A percentile compares a stretch with the other conserved stretches of the same genome.
These are phyloP conservation scores for Diaporthe eres DNA, from an alignment of 2,329 filamentous ascomycete species.

Conservation along the genomic window DNA sequence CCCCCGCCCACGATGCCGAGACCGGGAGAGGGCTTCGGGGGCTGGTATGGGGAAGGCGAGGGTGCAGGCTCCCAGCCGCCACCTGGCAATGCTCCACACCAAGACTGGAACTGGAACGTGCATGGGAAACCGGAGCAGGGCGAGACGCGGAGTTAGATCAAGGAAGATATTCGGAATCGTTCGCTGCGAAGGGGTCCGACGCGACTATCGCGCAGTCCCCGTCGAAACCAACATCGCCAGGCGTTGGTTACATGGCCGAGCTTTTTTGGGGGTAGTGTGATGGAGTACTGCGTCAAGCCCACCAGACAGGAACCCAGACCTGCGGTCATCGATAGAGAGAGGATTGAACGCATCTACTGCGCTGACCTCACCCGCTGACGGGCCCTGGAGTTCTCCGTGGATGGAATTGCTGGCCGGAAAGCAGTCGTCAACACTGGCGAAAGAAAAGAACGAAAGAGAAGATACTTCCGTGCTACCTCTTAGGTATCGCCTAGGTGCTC, in stretches of 20 bases:
- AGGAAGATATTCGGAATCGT: neutral
- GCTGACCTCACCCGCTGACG: slow-evolving; percentile 1
- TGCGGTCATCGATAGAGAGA: neutral
- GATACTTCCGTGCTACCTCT: neutral
- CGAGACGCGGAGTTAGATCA: slow-evolving; percentile 1
- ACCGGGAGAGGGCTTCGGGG: slow-evolving; percentile 34
- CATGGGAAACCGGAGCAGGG: slow-evolving; percentile 16
- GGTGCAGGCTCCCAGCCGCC: slow-evolving; percentile 4
- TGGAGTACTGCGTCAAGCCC: neutral
- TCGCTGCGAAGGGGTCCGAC: neutral
- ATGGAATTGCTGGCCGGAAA: neutral
- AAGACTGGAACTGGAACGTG: slow-evolving; percentile 29
- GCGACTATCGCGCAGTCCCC: neutral
- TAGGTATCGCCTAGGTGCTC: neutral
- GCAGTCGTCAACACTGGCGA: neutral
- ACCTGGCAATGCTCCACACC: neutral
- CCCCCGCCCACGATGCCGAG: slow-evolving; percentile 29
- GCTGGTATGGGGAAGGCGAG: slow-evolving; percentile 36
- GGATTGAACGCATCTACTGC: slow-evolving; percentile 19
- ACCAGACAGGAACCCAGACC: neutral
- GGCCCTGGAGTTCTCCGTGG: neutral
- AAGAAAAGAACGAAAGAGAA: slow-evolving; percentile 14
- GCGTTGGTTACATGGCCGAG: neutral
- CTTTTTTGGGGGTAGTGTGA: neutral
- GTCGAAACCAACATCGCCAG: neutral